Evolutionary conservation across 148 eudicot species (phyloP), one percentile per base, ranked within the genome.

Genomic region (Chenopodium album): DNA sequence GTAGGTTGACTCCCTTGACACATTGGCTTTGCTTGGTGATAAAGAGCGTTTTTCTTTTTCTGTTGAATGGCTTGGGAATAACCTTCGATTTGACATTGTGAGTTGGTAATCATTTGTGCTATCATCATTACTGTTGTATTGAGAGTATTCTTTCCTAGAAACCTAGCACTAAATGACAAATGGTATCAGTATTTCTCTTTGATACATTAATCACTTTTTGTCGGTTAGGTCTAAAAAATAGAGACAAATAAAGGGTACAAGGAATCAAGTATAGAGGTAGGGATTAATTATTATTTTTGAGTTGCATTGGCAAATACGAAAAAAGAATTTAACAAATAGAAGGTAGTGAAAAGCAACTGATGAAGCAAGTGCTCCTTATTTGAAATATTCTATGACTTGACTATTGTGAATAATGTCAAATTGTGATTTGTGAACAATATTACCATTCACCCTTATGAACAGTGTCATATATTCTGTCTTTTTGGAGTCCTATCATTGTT

Each of bases 51-150:
- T 96, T 84, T 79, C 92, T 46, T 52, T 91, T 72, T 91, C 99
- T 79, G 95, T 96, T 69, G 99, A 96, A 88, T 96, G 99, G 99
- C 90, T 96, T 85, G 91, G 93, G 85, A 92, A 91, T 88, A 96
- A 92, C 88, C 92, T 96, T 83, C 95, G 88, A 83, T 96, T 96
- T 91, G 97, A 94, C 92, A 92, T 96, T 69, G 99, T 96, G 88
- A 90, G 98, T 92, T 86, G 81, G 73, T 81, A 77, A 62, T 78
- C 56, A 84, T 72, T 76, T 63, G 60, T 76, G 67, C 23, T 28
- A 10, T 41, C 29, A 41, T 41, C 41, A 7, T 62, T 73, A 66
- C 4, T 59, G 47, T 67, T 56, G 17, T 68, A 71, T 63, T 81
- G 47, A 50, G 44, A 7, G 37, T 78, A 19, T 37, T 47, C 65